Conservation (phyloP, 208 protist species). For the Trypanosoma caninum region DNA sequence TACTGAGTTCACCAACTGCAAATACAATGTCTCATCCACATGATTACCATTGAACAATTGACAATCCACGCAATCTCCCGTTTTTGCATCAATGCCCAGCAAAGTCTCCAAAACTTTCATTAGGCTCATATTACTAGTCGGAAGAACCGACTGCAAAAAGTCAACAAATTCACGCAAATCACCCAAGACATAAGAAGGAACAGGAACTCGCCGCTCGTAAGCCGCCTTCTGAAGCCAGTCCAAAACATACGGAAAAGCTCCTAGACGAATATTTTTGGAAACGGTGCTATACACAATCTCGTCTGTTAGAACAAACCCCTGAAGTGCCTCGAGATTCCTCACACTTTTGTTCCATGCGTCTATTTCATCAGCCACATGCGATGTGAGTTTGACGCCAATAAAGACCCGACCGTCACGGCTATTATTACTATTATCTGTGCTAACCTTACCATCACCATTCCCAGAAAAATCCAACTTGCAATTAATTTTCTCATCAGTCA, state of each 20-base stretch:
- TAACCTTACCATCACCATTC: neutral
- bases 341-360: constrained; percentile 43
- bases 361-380: constrained; percentile 47
- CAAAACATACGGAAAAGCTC: constrained; percentile 29
- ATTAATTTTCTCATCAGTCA: too few species aligned
- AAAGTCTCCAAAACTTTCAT: neutral
- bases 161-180: constrained; percentile 13
- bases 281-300: constrained; percentile 58
- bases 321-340: constrained; percentile 32
- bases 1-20: constrained; percentile 7
- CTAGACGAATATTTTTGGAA: constrained; percentile 42
- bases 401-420: neutral
- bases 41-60: neutral
- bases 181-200: constrained; percentile 11
- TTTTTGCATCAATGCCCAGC: neutral
- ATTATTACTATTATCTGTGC: neutral
- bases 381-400: constrained; percentile 22
- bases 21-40: neutral
- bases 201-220: constrained; percentile 9
- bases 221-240: constrained; percentile 23
- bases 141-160: constrained; percentile 20
- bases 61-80: neutral
- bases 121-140: constrained; percentile 20
- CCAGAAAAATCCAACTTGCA: neutral
- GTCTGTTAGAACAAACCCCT: constrained; percentile 65